These are phyloP conservation scores for Telopea speciosissima DNA, from an alignment of 177 flowering plant species.

Conservation along the genomic window DNA sequence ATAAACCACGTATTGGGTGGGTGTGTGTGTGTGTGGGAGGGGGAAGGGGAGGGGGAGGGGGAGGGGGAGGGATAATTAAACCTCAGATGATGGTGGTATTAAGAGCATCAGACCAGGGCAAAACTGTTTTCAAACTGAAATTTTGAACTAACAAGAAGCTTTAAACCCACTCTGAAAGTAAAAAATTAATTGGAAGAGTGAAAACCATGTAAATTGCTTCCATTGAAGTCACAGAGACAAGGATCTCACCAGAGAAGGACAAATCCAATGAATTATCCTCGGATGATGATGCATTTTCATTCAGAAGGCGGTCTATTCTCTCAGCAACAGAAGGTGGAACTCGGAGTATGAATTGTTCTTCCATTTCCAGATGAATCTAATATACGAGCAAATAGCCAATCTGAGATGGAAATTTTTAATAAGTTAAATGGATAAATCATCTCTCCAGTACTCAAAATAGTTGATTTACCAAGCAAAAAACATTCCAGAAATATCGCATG, in stretches of 20 bases:
- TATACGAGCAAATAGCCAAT: background rate
- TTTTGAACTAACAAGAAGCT: background rate
- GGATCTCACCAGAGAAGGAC: slow-evolving; percentile 59
- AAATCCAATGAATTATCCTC: slow-evolving; percentile 75
- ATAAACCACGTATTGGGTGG: too few relatives aligned
- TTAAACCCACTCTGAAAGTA: background rate
- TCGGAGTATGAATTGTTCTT: slow-evolving; percentile 83
- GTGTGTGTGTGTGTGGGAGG: too few relatives aligned
- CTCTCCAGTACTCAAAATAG: background rate
- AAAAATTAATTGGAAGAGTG: too few relatives aligned
- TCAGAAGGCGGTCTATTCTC: slow-evolving; percentile 64
- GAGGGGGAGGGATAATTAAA: too few relatives aligned
- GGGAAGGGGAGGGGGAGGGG: too few relatives aligned
- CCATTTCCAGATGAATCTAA: slow-evolving; percentile 34
- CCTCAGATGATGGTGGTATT: too few relatives aligned
- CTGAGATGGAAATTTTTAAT: background rate
- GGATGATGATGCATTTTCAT: slow-evolving; percentile 55
- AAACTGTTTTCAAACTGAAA: background rate
- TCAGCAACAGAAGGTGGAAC: slow-evolving; percentile 88
- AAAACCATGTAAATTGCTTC: background rate
- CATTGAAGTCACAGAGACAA: background rate
- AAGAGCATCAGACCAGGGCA: too few relatives aligned
- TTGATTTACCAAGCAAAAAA: too few relatives aligned
- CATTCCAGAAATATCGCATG: background rate
- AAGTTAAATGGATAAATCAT: background rate